phyloP scores from a whole-genome alignment of 176 grass and related monocot genomes.

The Cymbopogon citratus region DNA sequence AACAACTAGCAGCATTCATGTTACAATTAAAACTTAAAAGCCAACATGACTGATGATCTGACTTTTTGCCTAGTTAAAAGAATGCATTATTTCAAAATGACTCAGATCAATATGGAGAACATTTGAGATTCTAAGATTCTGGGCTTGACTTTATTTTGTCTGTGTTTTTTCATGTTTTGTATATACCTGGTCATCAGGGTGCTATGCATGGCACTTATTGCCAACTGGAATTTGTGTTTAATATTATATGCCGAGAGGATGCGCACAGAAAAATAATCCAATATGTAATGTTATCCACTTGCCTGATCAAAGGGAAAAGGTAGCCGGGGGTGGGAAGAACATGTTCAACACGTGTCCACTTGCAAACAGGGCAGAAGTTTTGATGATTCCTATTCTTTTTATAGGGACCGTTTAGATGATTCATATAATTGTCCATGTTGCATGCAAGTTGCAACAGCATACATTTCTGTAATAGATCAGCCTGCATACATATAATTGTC shows the following conservation, averaged over 20 bases:
- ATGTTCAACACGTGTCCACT: not conserved
- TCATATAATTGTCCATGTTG: not conserved
- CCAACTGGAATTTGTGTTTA: not conserved
- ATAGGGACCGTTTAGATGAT: not conserved
- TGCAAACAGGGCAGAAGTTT: not conserved
- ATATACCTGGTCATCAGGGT: not conserved
- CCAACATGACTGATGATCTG: not conserved
- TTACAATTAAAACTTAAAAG: not conserved
- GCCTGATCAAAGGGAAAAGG: constrained; percentile 1
- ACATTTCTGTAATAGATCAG: not conserved
- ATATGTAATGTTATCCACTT: constrained; percentile 1
- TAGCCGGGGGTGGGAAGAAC: constrained; percentile 6
- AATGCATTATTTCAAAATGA: not conserved
- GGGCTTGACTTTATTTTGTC: not conserved
- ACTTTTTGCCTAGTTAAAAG: not conserved
- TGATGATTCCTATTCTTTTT: not conserved
- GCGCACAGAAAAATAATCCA: not conserved
- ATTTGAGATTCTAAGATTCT: not conserved
- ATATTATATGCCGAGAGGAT: constrained; percentile 6
- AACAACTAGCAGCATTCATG: not conserved
- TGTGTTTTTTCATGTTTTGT: not conserved
- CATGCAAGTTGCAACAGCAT: constrained; percentile 21
- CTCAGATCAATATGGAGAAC: not conserved
- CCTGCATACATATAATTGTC: not conserved
- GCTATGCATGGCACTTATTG: not conserved